Evolutionary conservation across 2,329 filamentous ascomycete species (phyloP), one percentile per base, ranked within the genome.

Genomic region (Trichoderma afroharzianum): DNA sequence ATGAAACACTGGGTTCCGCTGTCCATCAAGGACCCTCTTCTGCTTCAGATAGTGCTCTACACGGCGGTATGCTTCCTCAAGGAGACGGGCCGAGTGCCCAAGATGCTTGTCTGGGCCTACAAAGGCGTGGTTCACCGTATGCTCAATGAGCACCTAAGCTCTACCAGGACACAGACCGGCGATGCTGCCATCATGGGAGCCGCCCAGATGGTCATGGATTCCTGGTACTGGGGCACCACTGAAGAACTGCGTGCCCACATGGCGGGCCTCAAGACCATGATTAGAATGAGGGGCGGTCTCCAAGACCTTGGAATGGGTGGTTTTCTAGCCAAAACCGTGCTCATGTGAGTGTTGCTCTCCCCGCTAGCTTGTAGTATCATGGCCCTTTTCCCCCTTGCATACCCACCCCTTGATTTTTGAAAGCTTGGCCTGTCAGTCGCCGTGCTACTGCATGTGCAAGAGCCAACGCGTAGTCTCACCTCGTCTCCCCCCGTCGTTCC

Each of bases 211-310:
- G 81, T 85, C 26, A 77, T 85, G 28, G 82, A 86, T 59, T 86
- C 87, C 71, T 88, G 86, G 86, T 87, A 86, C 74, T 87, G 85
- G 85, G 85, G 85, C 6, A 82, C 82, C 30, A 82, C 81, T 0
- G 76, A 80, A 47, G 83, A 85, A 72, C 78, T 87, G 12, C 79
- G 81, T 28, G 81, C 82, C 1, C 86, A 88, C 67, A 81, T 87
- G 72, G 76, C 76, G 7, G 85, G 85, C 0, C 79, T 88, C 18
- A 80, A 81, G 72, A 82, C 83, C 62, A 86, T 88, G 84, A 82
- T 88, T 11, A 77, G 76, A 26, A 74, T 84, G 61, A 80, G 85
- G 28, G 86, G 85, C 12, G 85, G 86, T 0, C 78, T 87, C 57
- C 78, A 81, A 24, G 78, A 80, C 9, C 77, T 87, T 3, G 85